Evolutionary conservation across 495 filamentous ascomycete species (phyloP), one percentile per base, ranked within the genome.

Genomic region (Glonium stellatum): DNA sequence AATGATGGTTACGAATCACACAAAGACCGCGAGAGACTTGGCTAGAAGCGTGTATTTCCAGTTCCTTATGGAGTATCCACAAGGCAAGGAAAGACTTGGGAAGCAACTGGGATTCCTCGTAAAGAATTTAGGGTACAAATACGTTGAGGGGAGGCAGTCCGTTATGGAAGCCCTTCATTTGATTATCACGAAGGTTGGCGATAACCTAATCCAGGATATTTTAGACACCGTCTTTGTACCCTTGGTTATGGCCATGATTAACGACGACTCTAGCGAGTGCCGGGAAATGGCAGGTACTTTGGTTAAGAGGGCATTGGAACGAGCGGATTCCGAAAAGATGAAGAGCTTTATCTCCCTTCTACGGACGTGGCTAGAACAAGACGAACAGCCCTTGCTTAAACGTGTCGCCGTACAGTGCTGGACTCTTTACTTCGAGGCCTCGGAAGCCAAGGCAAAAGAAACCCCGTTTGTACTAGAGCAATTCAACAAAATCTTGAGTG

Each of bases 1-100:
- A n/a, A 86, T 97, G 73, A 96, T 97, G 92, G 88, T 98, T 58
- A 96, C 88, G 23, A 97, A 96, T 71, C 87, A 95, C 58, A 90
- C 90, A 63, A 84, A 86, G 64, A 83, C 84, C 61, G 87, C 92
- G 2, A 81, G 92, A 44, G 91, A 96, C 66, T 74, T 92, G 36
- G 92, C 92, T 18, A 83, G 95, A 31, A 89, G 89, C 21, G 87
- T 85, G 23, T 98, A 95, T 73, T 84, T 96, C 70, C 89, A 96
- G 66, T 98, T 97, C 78, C 72, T 98, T 37, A 84, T 91, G 62
- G 88, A 97, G 47, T 98, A 97, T 69, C 93, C 93, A 0, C 93
- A 97, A 69, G 89, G 86, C 65, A 89, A 88, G 70, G 86, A 84
- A 62, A 79, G 95, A 3, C 90, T 91, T 80, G 80, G 81, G 12